A percentile compares a stretch with the other conserved stretches of the same genome.
These are phyloP conservation scores for Coemansia sp. DNA, from an alignment of 192 early-diverging fungal species.

Conservation along the genomic window DNA sequence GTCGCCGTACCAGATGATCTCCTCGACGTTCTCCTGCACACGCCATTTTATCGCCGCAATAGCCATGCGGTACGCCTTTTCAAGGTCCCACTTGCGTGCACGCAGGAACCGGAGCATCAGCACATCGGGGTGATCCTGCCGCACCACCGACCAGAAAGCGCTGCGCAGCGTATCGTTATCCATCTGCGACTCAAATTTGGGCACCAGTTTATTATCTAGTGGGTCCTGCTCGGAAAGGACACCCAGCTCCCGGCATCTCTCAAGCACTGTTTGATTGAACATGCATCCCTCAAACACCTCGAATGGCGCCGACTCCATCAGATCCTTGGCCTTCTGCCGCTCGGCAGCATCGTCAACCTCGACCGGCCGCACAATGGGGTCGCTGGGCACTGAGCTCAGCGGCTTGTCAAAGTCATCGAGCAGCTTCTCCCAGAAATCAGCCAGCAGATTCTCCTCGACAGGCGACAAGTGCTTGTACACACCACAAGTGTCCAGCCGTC, in stretches of 20 bases:
- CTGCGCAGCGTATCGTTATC: conserved; percentile 42
- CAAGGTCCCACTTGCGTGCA: conserved; percentile 85
- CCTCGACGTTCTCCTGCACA: conserved; percentile 54
- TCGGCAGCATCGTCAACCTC: conserved; percentile 38
- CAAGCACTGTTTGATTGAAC: conserved; percentile 40
- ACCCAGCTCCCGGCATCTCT: conserved; percentile 32
- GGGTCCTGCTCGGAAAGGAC: conserved; percentile 9
- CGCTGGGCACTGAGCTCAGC: conserved; percentile 21
- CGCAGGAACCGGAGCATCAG: conserved; percentile 75
- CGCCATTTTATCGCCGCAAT: conserved; percentile 74
- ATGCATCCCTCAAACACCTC: conserved; percentile 47
- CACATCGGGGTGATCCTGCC: conserved; percentile 67
- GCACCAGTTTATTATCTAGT: conserved; percentile 21
- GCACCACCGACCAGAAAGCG: conserved; percentile 62
- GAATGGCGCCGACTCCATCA: conserved; percentile 28
- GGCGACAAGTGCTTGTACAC: conserved; percentile 28
- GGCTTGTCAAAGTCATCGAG: conserved; percentile 50
- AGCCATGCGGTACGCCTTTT: conserved; percentile 70
- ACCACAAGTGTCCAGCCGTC: conserved; percentile 36
- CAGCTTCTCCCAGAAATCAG: conserved; percentile 43
- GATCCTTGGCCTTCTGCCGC: conserved; percentile 28
- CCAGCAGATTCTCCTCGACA: conserved; percentile 39
- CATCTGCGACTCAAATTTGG: conserved; percentile 26
- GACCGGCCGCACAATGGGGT: conserved; percentile 27
- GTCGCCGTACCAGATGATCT: conserved; percentile 63